Evolutionary conservation across 2,329 filamentous ascomycete species (phyloP), one percentile per base, ranked within the genome.

Genomic region (Conoideocrella luteorostrata): DNA sequence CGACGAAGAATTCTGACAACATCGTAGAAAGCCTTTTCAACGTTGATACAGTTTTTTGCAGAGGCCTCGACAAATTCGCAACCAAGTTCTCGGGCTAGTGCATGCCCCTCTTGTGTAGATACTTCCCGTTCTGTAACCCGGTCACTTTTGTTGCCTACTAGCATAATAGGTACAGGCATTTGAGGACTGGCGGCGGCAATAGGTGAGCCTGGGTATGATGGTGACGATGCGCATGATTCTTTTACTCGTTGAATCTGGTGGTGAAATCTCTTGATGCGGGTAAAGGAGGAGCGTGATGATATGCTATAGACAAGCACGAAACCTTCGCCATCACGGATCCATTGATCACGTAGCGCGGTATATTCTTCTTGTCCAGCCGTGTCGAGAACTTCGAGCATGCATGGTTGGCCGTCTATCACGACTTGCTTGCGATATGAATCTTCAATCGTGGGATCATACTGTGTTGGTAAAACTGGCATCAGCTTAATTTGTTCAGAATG

Each of bases 241-340:
- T 97, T 97, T 58, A 97, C 93, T 59, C 94, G 77, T 66, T 95
- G 90, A 57, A 97, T 97, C 68, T 97, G 93, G 63, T 91, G 85
- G 68, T 97, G 88, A 64, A 97, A 97, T 59, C 86, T 84, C 67
- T 90, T 88, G 72, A 98, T 96, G 62, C 91, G 86, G 46, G 85
- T 83, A 63, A 97, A 97, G 17, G 91, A 97, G 26, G 90, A 90
- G 58, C 93, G 85, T 41, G 91, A 97, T 12, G 93, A 95, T 68
- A 98, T 97, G 72, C 89, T 95, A 74, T 98, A 97, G 52, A 98
- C 93, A 49, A 98, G 77, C 23, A 98, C 88, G 62, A 97, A 97
- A 17, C 93, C 93, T 66, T 98, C 93, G 53, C 93, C 91, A 61
- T 97, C 91, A 56, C 93, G 82, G 64, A 97, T 97, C 91, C 91